phyloP scores from a whole-genome alignment of 192 early-diverging fungal genomes.

The Backusella sp. region DNA sequence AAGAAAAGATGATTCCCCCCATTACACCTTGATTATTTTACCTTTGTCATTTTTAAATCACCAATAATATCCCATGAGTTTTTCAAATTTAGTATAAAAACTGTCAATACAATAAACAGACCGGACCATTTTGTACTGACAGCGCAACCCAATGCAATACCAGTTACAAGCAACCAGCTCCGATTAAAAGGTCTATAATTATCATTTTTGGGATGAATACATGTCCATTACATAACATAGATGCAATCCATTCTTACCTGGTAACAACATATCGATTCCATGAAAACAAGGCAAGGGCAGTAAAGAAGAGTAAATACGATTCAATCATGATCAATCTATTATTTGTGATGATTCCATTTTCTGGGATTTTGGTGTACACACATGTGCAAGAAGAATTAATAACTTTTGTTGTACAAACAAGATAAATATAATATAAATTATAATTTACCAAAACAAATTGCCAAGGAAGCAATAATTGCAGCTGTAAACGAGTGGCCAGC shows the following conservation, averaged over 20 bases:
- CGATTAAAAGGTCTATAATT: constrained; percentile 59
- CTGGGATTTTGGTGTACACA: constrained; percentile 37
- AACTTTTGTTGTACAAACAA: not conserved
- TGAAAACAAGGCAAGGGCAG: constrained; percentile 68
- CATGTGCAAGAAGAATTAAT: not conserved
- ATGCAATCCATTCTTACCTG: not conserved
- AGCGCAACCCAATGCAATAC: constrained; percentile 70
- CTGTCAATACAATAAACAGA: constrained; percentile 80
- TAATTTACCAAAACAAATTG: constrained; percentile 76
- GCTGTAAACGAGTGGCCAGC: constrained; percentile 73
- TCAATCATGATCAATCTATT: constrained; percentile 88
- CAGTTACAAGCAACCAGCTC: constrained; percentile 79
- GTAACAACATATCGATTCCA: constrained; percentile 83
- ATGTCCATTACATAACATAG: not conserved
- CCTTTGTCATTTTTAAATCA: constrained; percentile 53
- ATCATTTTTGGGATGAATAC: not conserved
- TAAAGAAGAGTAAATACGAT: constrained; percentile 88
- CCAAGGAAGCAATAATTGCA: constrained; percentile 68
- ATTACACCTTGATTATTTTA: not conserved
- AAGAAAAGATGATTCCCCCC: not conserved
- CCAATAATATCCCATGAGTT: constrained; percentile 88
- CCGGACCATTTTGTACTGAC: constrained; percentile 94
- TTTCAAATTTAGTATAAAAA: constrained; percentile 81
- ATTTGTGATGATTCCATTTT: constrained; percentile 87
- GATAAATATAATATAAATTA: not conserved